Evolutionary conservation across 1,284 basidiomycete genomes (phyloP).

Genomic region (Fomes fomentarius): DNA sequence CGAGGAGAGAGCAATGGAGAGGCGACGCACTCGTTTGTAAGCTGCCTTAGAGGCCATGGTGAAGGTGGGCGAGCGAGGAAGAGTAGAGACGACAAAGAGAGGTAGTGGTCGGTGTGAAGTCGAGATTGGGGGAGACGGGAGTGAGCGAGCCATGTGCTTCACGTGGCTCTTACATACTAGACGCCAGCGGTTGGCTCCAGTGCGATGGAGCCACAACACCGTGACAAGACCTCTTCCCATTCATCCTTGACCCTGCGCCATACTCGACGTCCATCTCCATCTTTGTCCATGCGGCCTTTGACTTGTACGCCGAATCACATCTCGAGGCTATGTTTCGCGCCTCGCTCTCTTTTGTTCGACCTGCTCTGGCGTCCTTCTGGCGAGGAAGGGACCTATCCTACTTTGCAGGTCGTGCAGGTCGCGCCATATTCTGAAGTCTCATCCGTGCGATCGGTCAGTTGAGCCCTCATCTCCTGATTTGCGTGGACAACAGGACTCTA

Average conservation of each 20-base stretch:
- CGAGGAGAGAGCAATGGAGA: neutral
- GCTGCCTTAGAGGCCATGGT: conserved; percentile 83
- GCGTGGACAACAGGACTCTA: neutral
- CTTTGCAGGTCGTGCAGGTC: no score
- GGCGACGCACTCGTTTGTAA: conserved; percentile 72
- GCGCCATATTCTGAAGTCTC: no score
- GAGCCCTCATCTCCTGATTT: conserved; percentile 7
- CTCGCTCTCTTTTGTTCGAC: neutral
- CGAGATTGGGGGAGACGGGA: conserved; percentile 13
- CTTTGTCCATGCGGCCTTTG: neutral
- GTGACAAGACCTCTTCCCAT: neutral
- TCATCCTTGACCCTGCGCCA: neutral
- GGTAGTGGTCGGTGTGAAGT: conserved; percentile 21
- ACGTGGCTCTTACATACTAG: conserved; percentile 16
- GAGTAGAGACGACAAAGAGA: neutral
- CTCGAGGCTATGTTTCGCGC: no score
- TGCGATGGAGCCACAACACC: neutral
- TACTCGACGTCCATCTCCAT: neutral
- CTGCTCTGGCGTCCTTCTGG: no score
- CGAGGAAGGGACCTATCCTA: neutral
- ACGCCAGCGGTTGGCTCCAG: neutral
- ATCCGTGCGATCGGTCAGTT: neutral
- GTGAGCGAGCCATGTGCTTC: conserved; percentile 13
- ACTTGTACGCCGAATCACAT: conserved; percentile 2
- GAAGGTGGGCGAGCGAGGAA: neutral